phyloP scores from a whole-genome alignment of 257 asterid genomes.

The Schizonepeta tenuifolia region DNA sequence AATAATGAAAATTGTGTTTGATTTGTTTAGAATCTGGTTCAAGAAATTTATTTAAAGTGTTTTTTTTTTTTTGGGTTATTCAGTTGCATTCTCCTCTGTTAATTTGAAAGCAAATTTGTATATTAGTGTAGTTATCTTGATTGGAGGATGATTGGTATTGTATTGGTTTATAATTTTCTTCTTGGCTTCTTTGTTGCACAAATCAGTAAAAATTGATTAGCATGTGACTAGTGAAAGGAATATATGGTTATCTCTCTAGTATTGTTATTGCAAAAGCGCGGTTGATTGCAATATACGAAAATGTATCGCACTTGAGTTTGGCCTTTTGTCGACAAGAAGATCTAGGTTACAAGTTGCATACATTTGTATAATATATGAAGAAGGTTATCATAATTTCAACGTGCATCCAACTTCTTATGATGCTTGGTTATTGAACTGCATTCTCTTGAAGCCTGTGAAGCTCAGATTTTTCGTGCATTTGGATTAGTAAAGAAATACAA shows the following conservation, averaged over 20 bases:
- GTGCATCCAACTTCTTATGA: no score
- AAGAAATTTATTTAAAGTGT: not conserved
- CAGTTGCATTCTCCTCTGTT: not conserved
- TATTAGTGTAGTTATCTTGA: not conserved
- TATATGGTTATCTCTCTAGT: not conserved
- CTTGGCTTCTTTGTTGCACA: not conserved
- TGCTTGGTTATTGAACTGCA: not conserved
- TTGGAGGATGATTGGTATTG: not conserved
- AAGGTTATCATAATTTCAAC: not conserved
- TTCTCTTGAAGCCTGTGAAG: constrained; percentile 2
- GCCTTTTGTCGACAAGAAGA: not conserved
- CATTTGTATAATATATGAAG: not conserved
- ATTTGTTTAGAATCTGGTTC: not conserved
- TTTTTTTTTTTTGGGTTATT: not conserved
- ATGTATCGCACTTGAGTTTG: not conserved
- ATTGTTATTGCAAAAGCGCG: not conserved
- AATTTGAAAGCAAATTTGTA: not conserved
- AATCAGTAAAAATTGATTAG: not conserved
- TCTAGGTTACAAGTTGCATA: not conserved
- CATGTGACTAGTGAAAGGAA: not conserved
- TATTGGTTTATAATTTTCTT: not conserved
- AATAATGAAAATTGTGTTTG: not conserved
- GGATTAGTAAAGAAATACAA: not conserved
- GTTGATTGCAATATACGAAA: not conserved
- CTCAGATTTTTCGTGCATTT: not conserved